phyloP scores from a whole-genome alignment of 2,329 filamentous ascomycete species.

The Curvularia spicifera region DNA sequence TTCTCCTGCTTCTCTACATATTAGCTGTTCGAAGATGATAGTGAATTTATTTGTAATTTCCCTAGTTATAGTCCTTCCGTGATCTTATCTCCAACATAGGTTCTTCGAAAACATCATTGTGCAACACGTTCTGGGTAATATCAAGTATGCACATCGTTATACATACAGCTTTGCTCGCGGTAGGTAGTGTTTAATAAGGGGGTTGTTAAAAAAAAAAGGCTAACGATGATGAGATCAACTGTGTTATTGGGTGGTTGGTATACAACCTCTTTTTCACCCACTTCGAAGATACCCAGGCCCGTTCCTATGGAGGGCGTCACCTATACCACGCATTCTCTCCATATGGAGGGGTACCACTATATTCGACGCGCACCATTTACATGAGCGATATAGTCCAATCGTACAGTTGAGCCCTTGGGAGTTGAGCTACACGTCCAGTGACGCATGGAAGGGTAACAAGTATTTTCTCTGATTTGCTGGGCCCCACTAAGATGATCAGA shows the following conservation, averaged over 20 bases:
- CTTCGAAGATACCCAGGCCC: constrained; percentile 10
- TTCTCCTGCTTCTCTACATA: too few species aligned
- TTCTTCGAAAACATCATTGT: not conserved
- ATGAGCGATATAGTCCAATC: not conserved
- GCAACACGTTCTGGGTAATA: too few species aligned
- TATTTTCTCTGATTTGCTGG: too few species aligned
- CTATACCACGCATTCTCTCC: constrained; percentile 10
- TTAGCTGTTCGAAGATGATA: too few species aligned
- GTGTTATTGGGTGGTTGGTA: constrained; percentile 3
- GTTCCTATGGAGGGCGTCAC: constrained; percentile 4
- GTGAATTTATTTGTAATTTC: not conserved
- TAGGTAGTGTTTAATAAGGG: not conserved
- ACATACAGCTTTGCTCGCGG: not conserved
- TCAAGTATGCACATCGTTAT: constrained; percentile 2
- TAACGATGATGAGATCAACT: constrained; percentile 1
- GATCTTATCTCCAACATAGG: not conserved
- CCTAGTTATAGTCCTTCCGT: not conserved
- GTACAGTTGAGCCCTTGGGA: too few species aligned
- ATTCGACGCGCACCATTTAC: constrained; percentile 11
- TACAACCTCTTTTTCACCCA: constrained; percentile 11
- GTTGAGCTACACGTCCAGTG: too few species aligned
- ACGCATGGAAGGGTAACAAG: too few species aligned
- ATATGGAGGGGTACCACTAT: constrained; percentile 6
- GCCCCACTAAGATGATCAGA: too few species aligned
- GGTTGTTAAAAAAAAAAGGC: not conserved